Conservation (phyloP, 176 grass and related monocot species). For the Bothriochloa decipiens region DNA sequence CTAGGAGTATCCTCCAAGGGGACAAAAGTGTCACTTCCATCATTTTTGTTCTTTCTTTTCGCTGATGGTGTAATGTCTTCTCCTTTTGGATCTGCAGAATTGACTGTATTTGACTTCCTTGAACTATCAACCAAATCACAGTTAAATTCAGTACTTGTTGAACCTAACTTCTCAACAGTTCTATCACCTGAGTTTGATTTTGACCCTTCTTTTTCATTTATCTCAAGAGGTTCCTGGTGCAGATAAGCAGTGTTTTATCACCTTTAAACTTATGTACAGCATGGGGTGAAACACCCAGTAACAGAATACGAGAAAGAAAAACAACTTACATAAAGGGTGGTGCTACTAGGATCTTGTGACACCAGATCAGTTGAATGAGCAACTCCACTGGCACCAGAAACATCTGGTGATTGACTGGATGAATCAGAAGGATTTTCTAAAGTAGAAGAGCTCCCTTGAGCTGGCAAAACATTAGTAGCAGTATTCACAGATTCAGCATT, state of each 20-base stretch:
- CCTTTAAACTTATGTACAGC: background rate
- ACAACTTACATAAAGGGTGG: constrained; percentile 50
- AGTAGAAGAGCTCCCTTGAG: constrained; percentile 45
- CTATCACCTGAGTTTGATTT: constrained; percentile 39
- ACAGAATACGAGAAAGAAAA: constrained; percentile 15
- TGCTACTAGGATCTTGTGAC: constrained; percentile 38
- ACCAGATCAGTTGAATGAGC: constrained; percentile 45
- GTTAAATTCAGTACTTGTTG: constrained; percentile 25
- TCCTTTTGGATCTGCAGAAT: constrained; percentile 39
- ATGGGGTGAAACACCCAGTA: background rate
- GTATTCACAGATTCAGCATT: constrained; percentile 45
- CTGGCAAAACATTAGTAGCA: constrained; percentile 21
- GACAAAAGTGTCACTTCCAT: constrained; percentile 5
- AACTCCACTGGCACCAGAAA: constrained; percentile 37
- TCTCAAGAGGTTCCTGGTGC: constrained; percentile 52
- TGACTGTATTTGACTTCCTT: constrained; percentile 24
- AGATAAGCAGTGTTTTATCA: constrained; percentile 32
- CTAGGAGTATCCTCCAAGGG: constrained; percentile 30
- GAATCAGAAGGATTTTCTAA: constrained; percentile 57
- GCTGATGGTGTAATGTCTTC: background rate
- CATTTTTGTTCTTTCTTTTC: constrained; percentile 31
- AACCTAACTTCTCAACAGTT: constrained; percentile 44
- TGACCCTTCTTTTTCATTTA: constrained; percentile 39
- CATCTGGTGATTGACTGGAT: constrained; percentile 44
- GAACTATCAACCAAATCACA: constrained; percentile 32